Percentiles rank a stretch among this genome's conserved stretches.
These are phyloP conservation scores for Calocybe indica DNA, from an alignment of 768 basidiomycete species.

Conservation along the genomic window DNA sequence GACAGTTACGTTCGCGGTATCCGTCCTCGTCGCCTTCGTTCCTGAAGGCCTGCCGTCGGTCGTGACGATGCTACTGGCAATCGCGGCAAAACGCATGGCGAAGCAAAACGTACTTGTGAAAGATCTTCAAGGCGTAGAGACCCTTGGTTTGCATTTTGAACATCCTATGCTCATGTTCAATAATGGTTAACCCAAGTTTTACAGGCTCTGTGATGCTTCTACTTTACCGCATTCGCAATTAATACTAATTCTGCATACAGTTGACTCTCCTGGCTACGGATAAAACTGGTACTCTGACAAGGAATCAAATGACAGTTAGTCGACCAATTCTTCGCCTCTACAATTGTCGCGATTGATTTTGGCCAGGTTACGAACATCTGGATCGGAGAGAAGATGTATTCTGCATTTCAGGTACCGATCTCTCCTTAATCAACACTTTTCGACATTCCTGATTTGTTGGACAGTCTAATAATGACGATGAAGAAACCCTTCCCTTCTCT, in stretches of 20 bases:
- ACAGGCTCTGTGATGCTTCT: conserved; percentile 30
- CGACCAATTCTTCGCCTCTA: not conserved
- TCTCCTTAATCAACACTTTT: not conserved
- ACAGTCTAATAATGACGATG: conserved; percentile 62
- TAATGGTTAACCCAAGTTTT: conserved; percentile 32
- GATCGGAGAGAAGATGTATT: conserved; percentile 57
- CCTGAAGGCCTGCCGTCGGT: conserved; percentile 63
- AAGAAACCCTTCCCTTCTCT: conserved; percentile 43
- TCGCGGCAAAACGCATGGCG: conserved; percentile 69
- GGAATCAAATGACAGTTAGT: conserved; percentile 65
- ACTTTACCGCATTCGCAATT: not conserved
- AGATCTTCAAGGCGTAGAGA: conserved; percentile 69
- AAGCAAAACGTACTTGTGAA: conserved; percentile 69
- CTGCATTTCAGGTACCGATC: conserved; percentile 50
- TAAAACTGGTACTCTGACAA: conserved; percentile 66
- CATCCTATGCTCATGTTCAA: conserved; percentile 29
- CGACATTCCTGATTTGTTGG: not conserved
- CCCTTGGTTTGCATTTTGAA: conserved; percentile 38
- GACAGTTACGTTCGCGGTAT: conserved; percentile 60
- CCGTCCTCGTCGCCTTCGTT: conserved; percentile 56
- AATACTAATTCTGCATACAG: conserved; percentile 22
- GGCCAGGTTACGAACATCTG: conserved; percentile 56
- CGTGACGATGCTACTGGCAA: conserved; percentile 60
- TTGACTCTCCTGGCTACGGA: conserved; percentile 65
- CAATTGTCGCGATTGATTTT: not conserved